Conservation (phyloP, 805 yeast genomes). For the Candida easanensis region DNA sequence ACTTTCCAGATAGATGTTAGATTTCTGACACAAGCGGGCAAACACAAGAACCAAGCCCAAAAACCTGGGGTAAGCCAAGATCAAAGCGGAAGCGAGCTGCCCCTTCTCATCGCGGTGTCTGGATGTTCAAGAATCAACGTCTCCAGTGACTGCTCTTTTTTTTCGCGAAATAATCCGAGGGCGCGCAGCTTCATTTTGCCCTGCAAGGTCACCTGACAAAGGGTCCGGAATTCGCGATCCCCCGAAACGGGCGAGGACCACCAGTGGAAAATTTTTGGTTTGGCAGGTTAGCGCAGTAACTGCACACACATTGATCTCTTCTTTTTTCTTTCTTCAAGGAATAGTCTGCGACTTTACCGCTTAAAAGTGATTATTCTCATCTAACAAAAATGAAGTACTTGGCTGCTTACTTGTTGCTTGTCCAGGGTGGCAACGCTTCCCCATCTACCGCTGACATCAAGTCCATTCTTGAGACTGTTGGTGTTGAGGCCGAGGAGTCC, state of each 20-base stretch:
- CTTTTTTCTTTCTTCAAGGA: conserved; percentile 42
- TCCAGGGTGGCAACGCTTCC: conserved; percentile 80
- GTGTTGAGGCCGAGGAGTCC: conserved; percentile 78
- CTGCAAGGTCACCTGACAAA: too few relatives aligned
- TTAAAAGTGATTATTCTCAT: conserved; percentile 76
- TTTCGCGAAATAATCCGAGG: too few relatives aligned
- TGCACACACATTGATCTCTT: not conserved
- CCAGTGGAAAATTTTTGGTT: conserved; percentile 21
- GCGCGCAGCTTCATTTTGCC: too few relatives aligned
- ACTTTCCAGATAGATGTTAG: too few relatives aligned
- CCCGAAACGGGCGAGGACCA: not conserved
- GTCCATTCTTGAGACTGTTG: conserved; percentile 68
- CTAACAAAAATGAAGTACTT: conserved; percentile 63
- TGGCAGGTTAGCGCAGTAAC: not conserved
- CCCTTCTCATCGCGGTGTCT: too few relatives aligned
- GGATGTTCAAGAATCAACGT: too few relatives aligned
- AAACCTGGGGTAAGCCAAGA: too few relatives aligned
- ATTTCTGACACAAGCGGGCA: too few relatives aligned
- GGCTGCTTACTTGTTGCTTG: conserved; percentile 90
- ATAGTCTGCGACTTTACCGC: conserved; percentile 73
- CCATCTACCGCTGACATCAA: conserved; percentile 80
- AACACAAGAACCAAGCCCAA: too few relatives aligned
- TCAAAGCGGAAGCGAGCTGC: too few relatives aligned
- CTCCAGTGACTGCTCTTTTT: too few relatives aligned
- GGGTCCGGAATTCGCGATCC: not conserved